Evolutionary conservation across 805 yeast genomes (phyloP).

Genomic region (Naumovozyma castellii): DNA sequence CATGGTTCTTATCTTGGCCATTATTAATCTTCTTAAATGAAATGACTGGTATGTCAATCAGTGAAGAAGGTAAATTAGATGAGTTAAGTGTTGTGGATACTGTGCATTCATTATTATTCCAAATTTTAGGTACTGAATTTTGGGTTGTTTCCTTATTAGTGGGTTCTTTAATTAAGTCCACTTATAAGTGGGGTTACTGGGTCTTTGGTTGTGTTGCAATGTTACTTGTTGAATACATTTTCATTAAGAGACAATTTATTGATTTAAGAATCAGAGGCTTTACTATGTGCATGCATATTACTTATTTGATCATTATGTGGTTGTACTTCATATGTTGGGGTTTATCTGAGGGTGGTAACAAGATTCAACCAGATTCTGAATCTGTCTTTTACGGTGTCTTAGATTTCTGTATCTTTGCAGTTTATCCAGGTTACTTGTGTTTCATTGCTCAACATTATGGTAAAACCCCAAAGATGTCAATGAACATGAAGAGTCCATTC

Average conservation of each 20-base stretch:
- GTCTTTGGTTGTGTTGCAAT: constrained; percentile 41
- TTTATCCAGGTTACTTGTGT: constrained; percentile 32
- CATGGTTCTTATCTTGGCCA: constrained; percentile 41
- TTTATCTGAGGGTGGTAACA: constrained; percentile 47
- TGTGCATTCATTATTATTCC: constrained; percentile 20
- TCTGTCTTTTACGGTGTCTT: constrained; percentile 46
- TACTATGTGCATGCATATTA: constrained; percentile 14
- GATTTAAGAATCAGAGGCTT: constrained; percentile 11
- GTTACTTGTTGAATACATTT: constrained; percentile 31
- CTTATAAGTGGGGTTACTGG: constrained; percentile 65
- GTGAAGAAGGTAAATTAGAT: neutral
- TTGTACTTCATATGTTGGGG: constrained; percentile 43
- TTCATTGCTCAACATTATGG: constrained; percentile 6
- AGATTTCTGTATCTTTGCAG: constrained; percentile 36
- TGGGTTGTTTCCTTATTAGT: constrained; percentile 47
- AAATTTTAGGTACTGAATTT: constrained; percentile 37
- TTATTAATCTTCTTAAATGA: constrained; percentile 28
- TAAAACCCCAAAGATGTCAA: neutral
- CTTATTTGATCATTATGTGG: constrained; percentile 28
- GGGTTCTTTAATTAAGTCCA: constrained; percentile 44
- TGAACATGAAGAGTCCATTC: neutral
- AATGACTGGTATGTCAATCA: constrained; percentile 4
- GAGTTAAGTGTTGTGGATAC: neutral
- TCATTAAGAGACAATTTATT: constrained; percentile 27
- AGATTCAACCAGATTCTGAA: constrained; percentile 44